phyloP scores from a whole-genome alignment of 2,329 filamentous ascomycete genomes.

The Helicocarpus griseus region DNA sequence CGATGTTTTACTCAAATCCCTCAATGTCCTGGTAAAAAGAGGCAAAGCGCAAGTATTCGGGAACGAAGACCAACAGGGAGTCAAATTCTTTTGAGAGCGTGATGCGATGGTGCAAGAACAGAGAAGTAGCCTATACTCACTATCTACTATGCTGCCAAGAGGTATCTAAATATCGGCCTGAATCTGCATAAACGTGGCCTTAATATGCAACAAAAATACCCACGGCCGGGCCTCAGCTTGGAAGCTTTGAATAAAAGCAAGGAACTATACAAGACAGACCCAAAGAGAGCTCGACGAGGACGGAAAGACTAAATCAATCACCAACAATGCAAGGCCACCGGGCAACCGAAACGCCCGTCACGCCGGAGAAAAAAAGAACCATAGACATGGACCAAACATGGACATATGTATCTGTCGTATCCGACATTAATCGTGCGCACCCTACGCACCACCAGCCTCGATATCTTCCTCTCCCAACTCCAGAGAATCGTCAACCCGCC shows the following conservation, averaged over 20 bases:
- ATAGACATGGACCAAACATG: background rate
- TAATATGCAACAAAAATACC: background rate
- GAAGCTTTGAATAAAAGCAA: background rate
- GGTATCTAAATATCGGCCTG: background rate
- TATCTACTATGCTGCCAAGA: background rate
- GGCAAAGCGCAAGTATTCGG: slow-evolving; percentile 93
- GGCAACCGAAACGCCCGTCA: background rate
- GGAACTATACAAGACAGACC: background rate
- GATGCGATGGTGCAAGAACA: slow-evolving; percentile 1
- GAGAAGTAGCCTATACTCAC: slow-evolving; percentile 4
- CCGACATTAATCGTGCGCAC: background rate
- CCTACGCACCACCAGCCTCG: slow-evolving; percentile 15
- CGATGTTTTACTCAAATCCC: slow-evolving; percentile 67
- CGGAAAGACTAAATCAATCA: background rate
- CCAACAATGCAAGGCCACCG: no score
- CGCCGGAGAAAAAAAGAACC: background rate
- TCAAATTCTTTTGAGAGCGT: slow-evolving; percentile 82
- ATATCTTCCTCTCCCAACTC: slow-evolving; percentile 28
- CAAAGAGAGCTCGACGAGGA: background rate
- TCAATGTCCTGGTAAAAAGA: slow-evolving; percentile 74
- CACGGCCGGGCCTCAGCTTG: background rate
- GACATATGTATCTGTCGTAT: background rate
- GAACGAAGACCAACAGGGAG: slow-evolving; percentile 73
- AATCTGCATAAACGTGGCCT: background rate
- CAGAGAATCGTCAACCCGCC: slow-evolving; percentile 58